Evolutionary conservation across 768 basidiomycete genomes (phyloP), one percentile per base, ranked within the genome.

Genomic region (Suillus bovinus): DNA sequence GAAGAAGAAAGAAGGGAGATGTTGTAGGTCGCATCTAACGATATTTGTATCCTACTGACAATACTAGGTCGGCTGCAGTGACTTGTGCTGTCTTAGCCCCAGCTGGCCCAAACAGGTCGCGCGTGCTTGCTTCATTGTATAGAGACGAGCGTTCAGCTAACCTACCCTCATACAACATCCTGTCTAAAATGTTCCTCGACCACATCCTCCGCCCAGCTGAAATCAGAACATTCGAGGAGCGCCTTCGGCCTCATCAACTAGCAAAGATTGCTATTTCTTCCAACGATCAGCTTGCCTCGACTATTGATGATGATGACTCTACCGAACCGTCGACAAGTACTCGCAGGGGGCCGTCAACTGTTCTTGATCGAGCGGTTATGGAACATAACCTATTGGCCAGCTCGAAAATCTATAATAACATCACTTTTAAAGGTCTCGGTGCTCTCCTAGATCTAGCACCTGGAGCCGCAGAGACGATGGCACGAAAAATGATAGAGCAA

Each of bases 401-500:
- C 74, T 96, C 95, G 4, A 93, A 95, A 70, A 94, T 99, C 58
- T 99, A 99, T 74, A 94, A 93, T 73, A 99, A 98, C 69, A 97
- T 99, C 78, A 93, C 94, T 31, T 99, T 99, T 77, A 80, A 84
- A 31, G 97, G 96, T n/a, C 77, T 99, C 11, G 97, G 97, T 24
- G 86, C 91, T 1, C 79, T 99, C 17, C 82, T 99, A 53, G 93
- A 94, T 71, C 78, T 99, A 65, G 90, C 93, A 4, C 91, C 96
- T 16, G 90, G 90, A 31, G 94, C 94, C 17, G 96, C 96, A 20
- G 97, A 99, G 77, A 94, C 89, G 1, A 98, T 99, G 91, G 96
- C 96, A 11, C 85, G 96, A 58, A 93, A 91, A 72, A 99, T 99
- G 97, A 97, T 99, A 57, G 95, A 98, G 72, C 97, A 99, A 76